A percentile compares a stretch with the other conserved stretches of the same genome.
phyloP scores from a whole-genome alignment of 108 stramenopile genomes.

The Chaetoceros muelleri region DNA sequence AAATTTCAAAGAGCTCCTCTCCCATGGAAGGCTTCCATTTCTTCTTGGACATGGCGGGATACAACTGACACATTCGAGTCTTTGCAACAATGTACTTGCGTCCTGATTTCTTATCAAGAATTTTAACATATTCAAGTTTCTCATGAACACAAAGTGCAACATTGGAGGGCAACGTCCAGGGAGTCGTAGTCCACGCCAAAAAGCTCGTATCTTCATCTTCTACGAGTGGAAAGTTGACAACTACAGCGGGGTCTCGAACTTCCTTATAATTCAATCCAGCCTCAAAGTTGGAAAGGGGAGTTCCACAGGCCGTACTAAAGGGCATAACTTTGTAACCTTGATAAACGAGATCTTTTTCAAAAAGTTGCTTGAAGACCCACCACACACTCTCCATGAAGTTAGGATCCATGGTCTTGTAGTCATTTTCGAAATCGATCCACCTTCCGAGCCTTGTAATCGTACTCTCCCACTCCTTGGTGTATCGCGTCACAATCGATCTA shows the following conservation, averaged over 20 bases:
- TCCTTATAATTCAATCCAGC: conserved; percentile 98
- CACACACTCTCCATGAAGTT: conserved; percentile 99
- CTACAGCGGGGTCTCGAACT: conserved; percentile 95
- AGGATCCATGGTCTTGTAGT: conserved; percentile 99
- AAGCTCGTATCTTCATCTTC: conserved; percentile 69
- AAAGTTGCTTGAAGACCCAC: conserved; percentile 97
- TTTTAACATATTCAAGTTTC: conserved; percentile 83
- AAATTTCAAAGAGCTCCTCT: conserved; percentile 67
- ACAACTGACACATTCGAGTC: conserved; percentile 83
- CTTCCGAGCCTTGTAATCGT: conserved; percentile 93
- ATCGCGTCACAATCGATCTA: conserved; percentile 91
- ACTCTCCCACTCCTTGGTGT: conserved; percentile 95
- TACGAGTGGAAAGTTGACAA: conserved; percentile 87
- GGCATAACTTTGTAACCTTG: conserved; percentile 99
- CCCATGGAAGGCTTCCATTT: conserved; percentile 91
- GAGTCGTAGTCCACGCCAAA: conserved; percentile 97
- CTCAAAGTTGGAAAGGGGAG: conserved; percentile 98
- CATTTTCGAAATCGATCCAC: conserved; percentile 99
- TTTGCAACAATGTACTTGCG: conserved; percentile 82
- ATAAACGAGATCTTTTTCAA: conserved; percentile 95
- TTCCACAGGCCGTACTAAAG: conserved; percentile 92
- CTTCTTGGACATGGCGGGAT: conserved; percentile 87
- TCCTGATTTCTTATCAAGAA: conserved; percentile 79
- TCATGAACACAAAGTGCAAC: conserved; percentile 94
- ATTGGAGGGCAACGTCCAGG: conserved; percentile 98